Conservation (phyloP, 352 stramenopile genomes). For the Aphanomyces cochlioides region DNA sequence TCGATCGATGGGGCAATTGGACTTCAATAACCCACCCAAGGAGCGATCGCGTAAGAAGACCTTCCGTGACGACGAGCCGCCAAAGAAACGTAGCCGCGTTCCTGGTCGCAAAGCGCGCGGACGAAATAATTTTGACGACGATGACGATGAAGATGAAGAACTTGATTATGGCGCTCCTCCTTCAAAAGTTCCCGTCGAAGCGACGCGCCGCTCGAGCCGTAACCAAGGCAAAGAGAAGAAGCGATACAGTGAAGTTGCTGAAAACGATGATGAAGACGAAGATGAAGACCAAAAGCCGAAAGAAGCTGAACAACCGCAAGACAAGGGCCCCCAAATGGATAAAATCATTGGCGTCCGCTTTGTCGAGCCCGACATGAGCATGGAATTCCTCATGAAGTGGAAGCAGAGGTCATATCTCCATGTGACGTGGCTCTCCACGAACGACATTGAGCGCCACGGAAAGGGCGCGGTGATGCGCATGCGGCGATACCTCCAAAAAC, state of each 20-base stretch:
- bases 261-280: constrained; percentile 63
- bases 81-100: constrained; percentile 35
- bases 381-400: constrained; percentile 99
- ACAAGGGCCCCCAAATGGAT: constrained; percentile 87
- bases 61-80: constrained; percentile 16
- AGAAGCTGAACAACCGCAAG: constrained; percentile 36
- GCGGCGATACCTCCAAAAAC: constrained; percentile 83
- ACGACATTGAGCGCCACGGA: constrained; percentile 89
- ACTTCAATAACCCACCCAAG: constrained; percentile 25
- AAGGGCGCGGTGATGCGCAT: constrained; percentile 78
- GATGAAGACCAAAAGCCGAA: constrained; percentile 50
- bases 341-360: constrained; percentile 90
- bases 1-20: constrained; percentile 9
- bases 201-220: constrained; percentile 60
- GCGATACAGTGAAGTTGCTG: constrained; percentile 73
- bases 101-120: constrained; percentile 45
- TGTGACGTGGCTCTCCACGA: constrained; percentile 95
- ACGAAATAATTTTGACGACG: constrained; percentile 73
- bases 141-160: constrained; percentile 75
- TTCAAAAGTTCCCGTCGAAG: not conserved
- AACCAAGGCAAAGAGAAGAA: constrained; percentile 81
- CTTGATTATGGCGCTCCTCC: constrained; percentile 45
- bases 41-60: constrained; percentile 29
- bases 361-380: constrained; percentile 58
- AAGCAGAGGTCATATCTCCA: constrained; percentile 96